Base-by-base conservation (phyloP, 345 rosid genomes). In the Hevea brasiliensis region DNA sequence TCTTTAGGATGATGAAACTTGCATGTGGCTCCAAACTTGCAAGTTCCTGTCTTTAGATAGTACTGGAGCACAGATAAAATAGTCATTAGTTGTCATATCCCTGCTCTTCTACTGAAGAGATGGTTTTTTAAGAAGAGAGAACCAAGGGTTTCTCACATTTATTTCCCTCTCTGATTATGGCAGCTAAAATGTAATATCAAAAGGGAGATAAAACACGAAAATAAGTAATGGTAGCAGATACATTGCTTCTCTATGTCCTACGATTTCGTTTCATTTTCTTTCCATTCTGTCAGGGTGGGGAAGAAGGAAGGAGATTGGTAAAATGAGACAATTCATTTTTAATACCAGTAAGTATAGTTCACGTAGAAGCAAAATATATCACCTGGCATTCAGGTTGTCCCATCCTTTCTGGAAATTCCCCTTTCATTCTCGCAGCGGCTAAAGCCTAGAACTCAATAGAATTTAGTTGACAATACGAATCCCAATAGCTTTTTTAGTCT, bases 381-480 rank as follows among this genome's bases (percentile, higher is more conserved):
- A 86, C 99, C 99, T 96, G 98, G 81, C 99, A 96, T 86, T 96
- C 97, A 29, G 93, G 97, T 68, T 93, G 98, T 72, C 97, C 98
- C 24, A 84, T 71, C 79, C 99, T 89, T 82, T 96, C 99, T 64
- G 99, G 99, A 76, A 84, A 93, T 72, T 96, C 99, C 75, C 98
- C 99, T 75, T 86, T 89, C 90, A 93, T 88, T 81, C 95, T 85
- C 73, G 94, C 96, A 67, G 90, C 86, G 26, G 97, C 98, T 77
- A 96, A 88, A 70, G 95, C 99, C 99, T 96, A 82, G 54, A 82
- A 79, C 44, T 68, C 20, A 59, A 81, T 57, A 54, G 29, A 72
- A 59, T 48, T 65, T 77, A 67, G 68, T 68, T 78, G 37, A 81
- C 73, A 70, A 67, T 2, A 56, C 72, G 55, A 68, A 67, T 37